A percentile compares a stretch with the other conserved stretches of the same genome.
Conservation (phyloP, 306 rosid species). For the Cucumis melo region DNA sequence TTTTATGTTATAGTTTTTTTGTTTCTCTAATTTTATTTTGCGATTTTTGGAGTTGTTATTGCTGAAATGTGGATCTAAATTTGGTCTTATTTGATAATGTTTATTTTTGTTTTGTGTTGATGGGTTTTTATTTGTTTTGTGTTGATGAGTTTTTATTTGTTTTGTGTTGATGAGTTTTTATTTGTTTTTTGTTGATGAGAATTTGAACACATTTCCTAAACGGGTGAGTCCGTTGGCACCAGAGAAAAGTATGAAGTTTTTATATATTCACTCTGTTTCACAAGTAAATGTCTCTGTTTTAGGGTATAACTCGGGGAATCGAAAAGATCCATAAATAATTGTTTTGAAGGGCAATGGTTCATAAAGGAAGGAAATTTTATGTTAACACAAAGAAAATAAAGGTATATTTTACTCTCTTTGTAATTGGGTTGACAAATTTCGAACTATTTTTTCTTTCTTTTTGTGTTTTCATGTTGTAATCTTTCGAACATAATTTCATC, state of each 20-base stretch:
- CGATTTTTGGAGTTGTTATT: too few relatives aligned
- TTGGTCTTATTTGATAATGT: too few relatives aligned
- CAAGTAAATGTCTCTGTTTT: slow-evolving; percentile 54
- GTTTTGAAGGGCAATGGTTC: not conserved
- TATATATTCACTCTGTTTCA: slow-evolving; percentile 76
- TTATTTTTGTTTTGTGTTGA: too few relatives aligned
- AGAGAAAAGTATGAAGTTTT: slow-evolving; percentile 73
- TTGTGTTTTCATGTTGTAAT: slow-evolving; percentile 29
- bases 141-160: too few relatives aligned
- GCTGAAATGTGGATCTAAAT: too few relatives aligned
- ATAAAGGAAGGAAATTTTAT: not conserved
- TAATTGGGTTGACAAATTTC: slow-evolving; percentile 18
- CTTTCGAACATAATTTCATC: slow-evolving; percentile 27
- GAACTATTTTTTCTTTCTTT: not conserved
- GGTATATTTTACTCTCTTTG: slow-evolving; percentile 9
- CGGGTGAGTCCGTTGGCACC: slow-evolving; percentile 61
- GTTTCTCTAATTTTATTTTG: too few relatives aligned
- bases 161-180: too few relatives aligned
- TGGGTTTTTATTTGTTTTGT: too few relatives aligned
- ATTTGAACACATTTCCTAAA: slow-evolving; percentile 53
- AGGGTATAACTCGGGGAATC: slow-evolving; percentile 45
- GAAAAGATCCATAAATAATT: not conserved
- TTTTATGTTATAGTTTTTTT: too few relatives aligned
- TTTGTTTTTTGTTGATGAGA: not conserved
- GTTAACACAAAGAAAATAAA: not conserved